Percentiles rank a stretch among this genome's conserved stretches.
Conservation (phyloP, 352 stramenopile genomes). For the Pythium vanterpoolii region DNA sequence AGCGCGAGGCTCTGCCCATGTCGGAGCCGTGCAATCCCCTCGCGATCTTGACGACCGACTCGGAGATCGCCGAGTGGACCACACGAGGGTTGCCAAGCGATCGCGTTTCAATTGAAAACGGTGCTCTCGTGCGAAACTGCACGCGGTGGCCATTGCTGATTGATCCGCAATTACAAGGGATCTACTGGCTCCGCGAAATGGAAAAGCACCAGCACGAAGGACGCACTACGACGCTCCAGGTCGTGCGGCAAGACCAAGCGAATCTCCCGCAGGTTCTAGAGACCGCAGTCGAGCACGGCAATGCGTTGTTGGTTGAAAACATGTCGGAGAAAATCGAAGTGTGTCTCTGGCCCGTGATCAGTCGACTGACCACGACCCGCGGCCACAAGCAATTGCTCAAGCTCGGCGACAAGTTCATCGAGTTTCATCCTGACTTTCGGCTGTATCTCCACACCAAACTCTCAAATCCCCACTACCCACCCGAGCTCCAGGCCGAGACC, state of each 20-base stretch:
- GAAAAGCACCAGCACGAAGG: conserved; percentile 57
- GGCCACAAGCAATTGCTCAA: conserved; percentile 75
- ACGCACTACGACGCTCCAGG: conserved; percentile 46
- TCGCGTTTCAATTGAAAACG: conserved; percentile 89
- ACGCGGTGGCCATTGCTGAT: conserved; percentile 86
- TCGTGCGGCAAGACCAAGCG: conserved; percentile 80
- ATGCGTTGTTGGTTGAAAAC: conserved; percentile 86
- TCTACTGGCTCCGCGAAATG: conserved; percentile 87
- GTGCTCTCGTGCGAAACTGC: conserved; percentile 80
- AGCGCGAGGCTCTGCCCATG: conserved; percentile 27
- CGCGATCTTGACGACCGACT: conserved; percentile 60
- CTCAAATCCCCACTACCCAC: conserved; percentile 91
- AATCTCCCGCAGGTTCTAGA: conserved; percentile 78
- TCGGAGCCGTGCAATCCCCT: conserved; percentile 54
- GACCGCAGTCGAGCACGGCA: conserved; percentile 73
- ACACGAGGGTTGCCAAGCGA: conserved; percentile 86
- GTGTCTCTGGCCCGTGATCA: conserved; percentile 83
- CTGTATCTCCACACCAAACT: conserved; percentile 92
- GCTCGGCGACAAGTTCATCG: conserved; percentile 86
- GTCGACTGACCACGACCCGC: conserved; percentile 62
- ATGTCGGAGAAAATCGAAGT: conserved; percentile 87
- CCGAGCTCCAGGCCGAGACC: conserved; percentile 89
- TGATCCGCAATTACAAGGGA: conserved; percentile 89
- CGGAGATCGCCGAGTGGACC: conserved; percentile 86
- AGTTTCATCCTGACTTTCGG: conserved; percentile 76